A percentile compares a stretch with the other conserved stretches of the same genome.
These are phyloP conservation scores for Tylopilus felleus DNA, from an alignment of 768 basidiomycete species.

Conservation along the genomic window DNA sequence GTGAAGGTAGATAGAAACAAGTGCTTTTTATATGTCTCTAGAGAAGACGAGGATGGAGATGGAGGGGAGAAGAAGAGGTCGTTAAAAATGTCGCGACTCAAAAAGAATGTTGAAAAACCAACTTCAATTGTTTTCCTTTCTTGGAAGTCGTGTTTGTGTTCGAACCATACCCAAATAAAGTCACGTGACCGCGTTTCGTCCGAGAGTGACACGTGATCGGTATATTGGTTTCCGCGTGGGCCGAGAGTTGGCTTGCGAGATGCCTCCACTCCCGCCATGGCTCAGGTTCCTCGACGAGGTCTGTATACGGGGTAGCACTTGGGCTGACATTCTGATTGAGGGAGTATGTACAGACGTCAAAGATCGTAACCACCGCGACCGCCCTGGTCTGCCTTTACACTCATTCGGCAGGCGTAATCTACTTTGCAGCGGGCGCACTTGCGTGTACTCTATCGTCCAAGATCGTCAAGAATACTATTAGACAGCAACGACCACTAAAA, in stretches of 20 bases:
- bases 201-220: constrained; percentile 9
- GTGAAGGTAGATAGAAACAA: constrained; percentile 3
- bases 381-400: constrained; percentile 53
- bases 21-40: constrained; percentile 8
- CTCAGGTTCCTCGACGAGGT: constrained; percentile 35
- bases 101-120: constrained; percentile 29
- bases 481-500: constrained; percentile 59
- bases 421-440: constrained; percentile 57
- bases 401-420: constrained; percentile 57
- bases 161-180: constrained; percentile 30
- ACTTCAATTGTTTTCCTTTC: constrained; percentile 23
- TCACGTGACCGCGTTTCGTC: constrained; percentile 31
- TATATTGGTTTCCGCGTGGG: too few relatives aligned
- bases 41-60: constrained; percentile 16
- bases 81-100: constrained; percentile 7
- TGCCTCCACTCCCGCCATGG: constrained; percentile 19
- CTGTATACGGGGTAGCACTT: not conserved
- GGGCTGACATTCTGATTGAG: constrained; percentile 4
- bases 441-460: constrained; percentile 59
- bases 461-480: constrained; percentile 53
- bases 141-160: constrained; percentile 25
- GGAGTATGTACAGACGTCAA: constrained; percentile 47
- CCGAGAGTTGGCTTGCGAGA: not conserved
- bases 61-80: constrained; percentile 11
- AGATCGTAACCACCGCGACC: constrained; percentile 51